Percentiles rank a stretch among this genome's conserved stretches.
Conservation (phyloP, 164 flowering plant genomes). For the Cinnamomum chago region DNA sequence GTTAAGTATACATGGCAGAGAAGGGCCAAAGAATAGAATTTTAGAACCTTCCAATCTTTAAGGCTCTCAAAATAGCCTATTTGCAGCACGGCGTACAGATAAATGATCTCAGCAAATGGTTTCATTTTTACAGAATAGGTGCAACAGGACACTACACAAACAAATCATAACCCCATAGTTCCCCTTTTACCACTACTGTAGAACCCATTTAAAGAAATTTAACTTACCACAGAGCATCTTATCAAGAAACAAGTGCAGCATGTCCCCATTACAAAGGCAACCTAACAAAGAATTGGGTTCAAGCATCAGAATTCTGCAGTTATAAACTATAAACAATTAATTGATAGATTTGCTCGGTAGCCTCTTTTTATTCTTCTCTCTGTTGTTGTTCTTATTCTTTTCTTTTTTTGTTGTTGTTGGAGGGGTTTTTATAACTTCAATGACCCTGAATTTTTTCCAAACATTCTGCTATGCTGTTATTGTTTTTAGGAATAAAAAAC, state of each 20-base stretch:
- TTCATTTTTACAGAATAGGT: no score
- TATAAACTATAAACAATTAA: background rate
- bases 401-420: no score
- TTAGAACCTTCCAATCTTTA: no score
- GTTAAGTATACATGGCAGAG: no score
- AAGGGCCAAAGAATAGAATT: no score
- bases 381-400: no score
- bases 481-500: no score
- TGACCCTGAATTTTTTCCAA: no score
- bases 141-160: background rate
- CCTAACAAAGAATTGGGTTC: conserved; percentile 38
- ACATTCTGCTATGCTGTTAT: no score
- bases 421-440: no score
- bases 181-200: background rate
- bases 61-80: no score
- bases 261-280: conserved; percentile 75
- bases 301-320: background rate
- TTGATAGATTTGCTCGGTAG: background rate
- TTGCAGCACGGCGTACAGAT: background rate
- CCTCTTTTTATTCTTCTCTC: no score
- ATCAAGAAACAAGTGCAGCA: conserved; percentile 81
- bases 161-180: background rate
- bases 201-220: background rate
- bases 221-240: conserved; percentile 71
- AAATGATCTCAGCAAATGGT: background rate